Evolutionary conservation across 306 rosid genomes (phyloP).

Genomic region (Citrullus amarus): DNA sequence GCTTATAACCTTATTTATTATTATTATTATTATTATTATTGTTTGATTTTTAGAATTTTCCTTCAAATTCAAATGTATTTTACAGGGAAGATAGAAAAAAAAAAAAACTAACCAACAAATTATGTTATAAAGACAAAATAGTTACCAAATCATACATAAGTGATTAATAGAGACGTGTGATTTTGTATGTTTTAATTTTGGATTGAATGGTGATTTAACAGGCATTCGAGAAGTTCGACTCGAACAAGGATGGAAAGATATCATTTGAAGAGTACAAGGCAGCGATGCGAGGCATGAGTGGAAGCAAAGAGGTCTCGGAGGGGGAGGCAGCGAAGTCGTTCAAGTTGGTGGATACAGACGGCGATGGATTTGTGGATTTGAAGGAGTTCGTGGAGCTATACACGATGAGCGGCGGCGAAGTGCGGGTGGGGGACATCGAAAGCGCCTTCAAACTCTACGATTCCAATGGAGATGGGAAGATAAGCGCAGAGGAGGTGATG

Average conservation of each 20-base stretch:
- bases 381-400: slow-evolving; percentile 54
- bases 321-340: slow-evolving; percentile 41
- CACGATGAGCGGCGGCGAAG: slow-evolving; percentile 27
- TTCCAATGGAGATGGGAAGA: slow-evolving; percentile 69
- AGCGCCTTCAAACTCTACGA: slow-evolving; percentile 62
- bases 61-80: no score
- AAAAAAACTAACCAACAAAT: no score
- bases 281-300: slow-evolving; percentile 32
- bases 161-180: no score
- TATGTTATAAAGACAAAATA: no score
- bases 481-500: slow-evolving; percentile 61
- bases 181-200: not conserved
- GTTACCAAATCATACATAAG: no score
- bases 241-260: slow-evolving; percentile 59
- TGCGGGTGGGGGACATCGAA: slow-evolving; percentile 29
- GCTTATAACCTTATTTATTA: no score
- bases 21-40: no score
- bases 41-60: no score
- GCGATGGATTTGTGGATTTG: slow-evolving; percentile 58
- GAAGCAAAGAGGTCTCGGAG: slow-evolving; percentile 20
- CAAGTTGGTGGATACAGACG: slow-evolving; percentile 42
- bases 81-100: no score
- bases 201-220: not conserved
- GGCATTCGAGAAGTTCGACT: slow-evolving; percentile 53
- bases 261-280: slow-evolving; percentile 56